A percentile compares a stretch with the other conserved stretches of the same genome.
phyloP scores from a whole-genome alignment of 495 filamentous ascomycete genomes.

The Oidiodendron maius region DNA sequence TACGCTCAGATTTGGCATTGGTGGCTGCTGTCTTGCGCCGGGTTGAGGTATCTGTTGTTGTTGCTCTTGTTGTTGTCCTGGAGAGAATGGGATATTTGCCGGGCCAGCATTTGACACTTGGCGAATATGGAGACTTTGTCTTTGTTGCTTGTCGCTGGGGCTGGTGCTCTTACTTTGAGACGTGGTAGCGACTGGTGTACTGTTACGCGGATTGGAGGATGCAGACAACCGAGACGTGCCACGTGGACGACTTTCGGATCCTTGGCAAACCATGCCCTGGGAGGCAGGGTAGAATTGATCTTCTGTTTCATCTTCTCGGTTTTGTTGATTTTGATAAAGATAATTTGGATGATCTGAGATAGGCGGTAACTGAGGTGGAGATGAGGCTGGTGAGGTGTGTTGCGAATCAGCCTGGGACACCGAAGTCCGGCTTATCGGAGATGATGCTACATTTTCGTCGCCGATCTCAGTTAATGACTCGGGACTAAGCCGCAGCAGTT shows the following conservation, averaged over 20 bases:
- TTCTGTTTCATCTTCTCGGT: background rate
- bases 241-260: background rate
- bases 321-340: background rate
- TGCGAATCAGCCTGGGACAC: background rate
- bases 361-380: background rate
- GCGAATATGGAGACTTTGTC: too few relatives aligned
- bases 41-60: background rate
- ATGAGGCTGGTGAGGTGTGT: background rate
- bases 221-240: background rate
- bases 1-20: background rate
- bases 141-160: too few relatives aligned
- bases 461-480: background rate
- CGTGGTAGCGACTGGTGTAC: background rate
- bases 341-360: background rate
- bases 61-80: background rate
- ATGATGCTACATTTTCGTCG: background rate
- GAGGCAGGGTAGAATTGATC: too few relatives aligned
- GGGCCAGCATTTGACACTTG: too few relatives aligned
- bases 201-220: background rate
- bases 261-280: too few relatives aligned
- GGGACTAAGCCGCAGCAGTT: background rate
- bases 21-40: background rate
- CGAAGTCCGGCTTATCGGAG: background rate
- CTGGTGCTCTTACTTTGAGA: background rate
- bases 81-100: too few relatives aligned